These are phyloP conservation scores for Cadophora sp. DNA, from an alignment of 2,329 filamentous ascomycete species.

Conservation along the genomic window DNA sequence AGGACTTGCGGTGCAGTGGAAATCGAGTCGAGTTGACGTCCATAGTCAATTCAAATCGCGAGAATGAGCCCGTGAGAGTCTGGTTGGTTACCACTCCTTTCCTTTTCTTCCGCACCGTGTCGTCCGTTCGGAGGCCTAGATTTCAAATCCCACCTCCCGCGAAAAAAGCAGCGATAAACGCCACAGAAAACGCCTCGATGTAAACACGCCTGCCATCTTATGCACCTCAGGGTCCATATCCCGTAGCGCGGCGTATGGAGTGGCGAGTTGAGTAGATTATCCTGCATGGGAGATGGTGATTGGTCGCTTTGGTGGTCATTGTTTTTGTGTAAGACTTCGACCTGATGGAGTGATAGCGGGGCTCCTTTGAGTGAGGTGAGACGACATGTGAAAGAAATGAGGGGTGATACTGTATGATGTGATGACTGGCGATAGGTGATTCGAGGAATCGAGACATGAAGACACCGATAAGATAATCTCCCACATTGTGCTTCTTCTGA, in stretches of 20 bases:
- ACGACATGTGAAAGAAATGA: constrained; percentile 18
- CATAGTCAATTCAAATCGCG: background rate
- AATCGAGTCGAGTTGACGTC: background rate
- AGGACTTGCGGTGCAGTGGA: background rate
- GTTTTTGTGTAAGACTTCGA: background rate
- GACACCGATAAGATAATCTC: too few species aligned
- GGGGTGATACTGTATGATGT: background rate
- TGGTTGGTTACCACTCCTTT: background rate
- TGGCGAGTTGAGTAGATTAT: constrained; percentile 67
- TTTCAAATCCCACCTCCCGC: constrained; percentile 35
- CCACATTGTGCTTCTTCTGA: constrained; percentile 52
- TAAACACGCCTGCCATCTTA: constrained; percentile 61
- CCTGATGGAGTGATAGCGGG: background rate
- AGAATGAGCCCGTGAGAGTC: background rate
- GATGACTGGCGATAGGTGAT: background rate
- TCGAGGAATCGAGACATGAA: background rate
- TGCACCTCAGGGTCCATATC: constrained; percentile 60
- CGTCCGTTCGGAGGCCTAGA: background rate
- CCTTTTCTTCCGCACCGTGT: background rate
- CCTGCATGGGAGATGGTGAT: constrained; percentile 45
- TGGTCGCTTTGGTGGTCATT: background rate
- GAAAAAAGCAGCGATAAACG: constrained; percentile 55
- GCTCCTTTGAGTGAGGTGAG: constrained; percentile 15
- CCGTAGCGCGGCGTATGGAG: constrained; percentile 62
- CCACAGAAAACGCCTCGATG: constrained; percentile 61